These are phyloP conservation scores for Yamadazyma sp. DNA, from an alignment of 1,139 yeast genomes.

Conservation along the genomic window DNA sequence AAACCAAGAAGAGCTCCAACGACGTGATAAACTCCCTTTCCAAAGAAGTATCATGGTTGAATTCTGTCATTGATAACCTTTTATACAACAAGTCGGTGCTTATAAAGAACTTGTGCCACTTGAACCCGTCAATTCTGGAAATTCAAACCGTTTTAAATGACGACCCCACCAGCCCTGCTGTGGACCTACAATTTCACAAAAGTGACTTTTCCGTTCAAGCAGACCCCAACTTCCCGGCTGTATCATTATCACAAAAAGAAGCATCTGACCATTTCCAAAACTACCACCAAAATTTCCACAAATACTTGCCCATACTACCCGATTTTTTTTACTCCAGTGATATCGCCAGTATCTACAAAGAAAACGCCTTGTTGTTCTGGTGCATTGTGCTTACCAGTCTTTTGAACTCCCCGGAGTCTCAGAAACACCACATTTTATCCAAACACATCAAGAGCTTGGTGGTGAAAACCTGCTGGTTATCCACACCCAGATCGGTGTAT, in stretches of 20 bases:
- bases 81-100: slow-evolving; percentile 12
- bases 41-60: slow-evolving; percentile 29
- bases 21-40: slow-evolving; percentile 34
- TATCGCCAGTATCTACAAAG: slow-evolving; percentile 22
- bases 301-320: slow-evolving; percentile 43
- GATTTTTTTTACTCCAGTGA: slow-evolving; percentile 31
- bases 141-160: slow-evolving; percentile 27
- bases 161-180: not conserved
- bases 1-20: slow-evolving; percentile 26
- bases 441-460: slow-evolving; percentile 41
- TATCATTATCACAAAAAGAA: slow-evolving; percentile 27
- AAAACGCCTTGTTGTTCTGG: slow-evolving; percentile 45
- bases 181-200: not conserved
- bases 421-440: slow-evolving; percentile 25
- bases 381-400: slow-evolving; percentile 37
- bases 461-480: slow-evolving; percentile 45
- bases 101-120: slow-evolving; percentile 10
- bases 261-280: slow-evolving; percentile 30
- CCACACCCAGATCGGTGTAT: slow-evolving; percentile 46
- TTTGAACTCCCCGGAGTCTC: slow-evolving; percentile 21
- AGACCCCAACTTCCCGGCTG: slow-evolving; percentile 14
- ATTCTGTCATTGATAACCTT: slow-evolving; percentile 23
- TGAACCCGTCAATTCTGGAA: slow-evolving; percentile 27
- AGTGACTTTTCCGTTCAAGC: slow-evolving; percentile 9
- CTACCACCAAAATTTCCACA: slow-evolving; percentile 34